Conservation (phyloP, 225 moss, liverwort and hornwort genomes). For the Takakia lepidozioides region DNA sequence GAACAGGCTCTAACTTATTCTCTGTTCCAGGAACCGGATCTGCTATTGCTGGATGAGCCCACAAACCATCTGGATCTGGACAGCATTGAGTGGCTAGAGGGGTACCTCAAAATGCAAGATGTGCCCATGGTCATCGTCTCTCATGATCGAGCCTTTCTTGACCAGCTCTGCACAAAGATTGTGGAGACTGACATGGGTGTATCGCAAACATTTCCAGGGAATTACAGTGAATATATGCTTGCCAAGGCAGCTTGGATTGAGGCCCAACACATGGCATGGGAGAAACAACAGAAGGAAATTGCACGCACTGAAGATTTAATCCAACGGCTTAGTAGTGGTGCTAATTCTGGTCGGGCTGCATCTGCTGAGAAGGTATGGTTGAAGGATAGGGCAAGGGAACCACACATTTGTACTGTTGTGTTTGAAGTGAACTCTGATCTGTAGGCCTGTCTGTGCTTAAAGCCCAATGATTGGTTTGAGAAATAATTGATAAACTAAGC, state of each 20-base stretch:
- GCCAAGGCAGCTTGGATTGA: conserved; percentile 80
- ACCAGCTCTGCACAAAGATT: conserved; percentile 95
- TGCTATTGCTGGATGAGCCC: conserved; percentile 85
- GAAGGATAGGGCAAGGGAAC: too few relatives aligned
- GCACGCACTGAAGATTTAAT: conserved; percentile 80
- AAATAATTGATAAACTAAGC: too few relatives aligned
- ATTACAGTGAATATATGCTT: conserved; percentile 76
- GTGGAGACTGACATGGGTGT: conserved; percentile 99
- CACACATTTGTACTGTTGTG: too few relatives aligned
- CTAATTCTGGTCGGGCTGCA: conserved; percentile 86
- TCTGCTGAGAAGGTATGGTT: conserved; percentile 73
- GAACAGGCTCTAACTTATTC: background rate
- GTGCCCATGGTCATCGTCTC: conserved; percentile 97
- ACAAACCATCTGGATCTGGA: conserved; percentile 96
- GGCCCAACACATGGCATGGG: conserved; percentile 88
- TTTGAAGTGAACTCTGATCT: too few relatives aligned
- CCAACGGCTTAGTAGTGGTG: conserved; percentile 87
- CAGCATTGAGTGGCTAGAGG: conserved; percentile 95
- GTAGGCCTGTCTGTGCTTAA: too few relatives aligned
- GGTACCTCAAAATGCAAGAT: conserved; percentile 81
- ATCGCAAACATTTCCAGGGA: conserved; percentile 83
- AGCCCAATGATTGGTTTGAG: too few relatives aligned
- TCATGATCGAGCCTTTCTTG: conserved; percentile 90
- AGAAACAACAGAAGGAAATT: conserved; percentile 97
- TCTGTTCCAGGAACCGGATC: conserved; percentile 65